Conservation (phyloP, 495 filamentous ascomycete species). For the Penicillium coprophilum region DNA sequence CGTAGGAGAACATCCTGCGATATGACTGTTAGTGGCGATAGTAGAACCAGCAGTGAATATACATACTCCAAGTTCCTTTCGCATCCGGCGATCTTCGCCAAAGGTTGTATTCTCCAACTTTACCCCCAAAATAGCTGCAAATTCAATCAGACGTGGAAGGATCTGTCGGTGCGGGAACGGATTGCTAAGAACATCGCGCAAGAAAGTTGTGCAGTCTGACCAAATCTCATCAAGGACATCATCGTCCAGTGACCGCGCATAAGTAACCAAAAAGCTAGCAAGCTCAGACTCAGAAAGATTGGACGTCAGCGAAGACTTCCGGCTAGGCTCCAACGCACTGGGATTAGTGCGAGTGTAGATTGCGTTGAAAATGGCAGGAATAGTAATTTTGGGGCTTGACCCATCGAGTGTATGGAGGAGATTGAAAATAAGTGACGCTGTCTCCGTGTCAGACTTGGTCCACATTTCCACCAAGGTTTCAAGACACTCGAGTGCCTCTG, state of each 20-base stretch:
- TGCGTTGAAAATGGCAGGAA: slow-evolving; percentile 96
- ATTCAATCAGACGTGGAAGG: slow-evolving; percentile 81
- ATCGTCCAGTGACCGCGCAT: slow-evolving; percentile 86
- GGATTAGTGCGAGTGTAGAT: slow-evolving; percentile 94
- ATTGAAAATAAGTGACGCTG: slow-evolving; percentile 62
- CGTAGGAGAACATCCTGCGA: slow-evolving; percentile 81
- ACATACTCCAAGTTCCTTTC: slow-evolving; percentile 85
- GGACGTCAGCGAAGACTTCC: slow-evolving; percentile 85
- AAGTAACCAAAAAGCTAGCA: slow-evolving; percentile 84
- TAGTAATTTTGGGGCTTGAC: slow-evolving; percentile 85
- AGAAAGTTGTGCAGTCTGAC: slow-evolving; percentile 88
- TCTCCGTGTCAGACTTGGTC: slow-evolving; percentile 50
- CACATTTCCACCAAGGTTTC: slow-evolving; percentile 88
- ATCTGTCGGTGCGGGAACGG: slow-evolving; percentile 93
- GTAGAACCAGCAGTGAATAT: background rate
- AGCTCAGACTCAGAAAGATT: slow-evolving; percentile 78
- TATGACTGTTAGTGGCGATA: slow-evolving; percentile 28
- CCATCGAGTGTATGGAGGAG: slow-evolving; percentile 90
- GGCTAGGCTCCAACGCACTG: slow-evolving; percentile 67
- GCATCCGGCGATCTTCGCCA: slow-evolving; percentile 92
- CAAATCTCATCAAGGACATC: slow-evolving; percentile 99
- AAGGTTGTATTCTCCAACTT: slow-evolving; percentile 98
- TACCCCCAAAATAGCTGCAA: slow-evolving; percentile 82
- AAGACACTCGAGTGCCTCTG: slow-evolving; percentile 91
- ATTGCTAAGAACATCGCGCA: slow-evolving; percentile 87